A percentile compares a stretch with the other conserved stretches of the same genome.
Conservation (phyloP, 495 filamentous ascomycete genomes). For the Monascus purpureus region DNA sequence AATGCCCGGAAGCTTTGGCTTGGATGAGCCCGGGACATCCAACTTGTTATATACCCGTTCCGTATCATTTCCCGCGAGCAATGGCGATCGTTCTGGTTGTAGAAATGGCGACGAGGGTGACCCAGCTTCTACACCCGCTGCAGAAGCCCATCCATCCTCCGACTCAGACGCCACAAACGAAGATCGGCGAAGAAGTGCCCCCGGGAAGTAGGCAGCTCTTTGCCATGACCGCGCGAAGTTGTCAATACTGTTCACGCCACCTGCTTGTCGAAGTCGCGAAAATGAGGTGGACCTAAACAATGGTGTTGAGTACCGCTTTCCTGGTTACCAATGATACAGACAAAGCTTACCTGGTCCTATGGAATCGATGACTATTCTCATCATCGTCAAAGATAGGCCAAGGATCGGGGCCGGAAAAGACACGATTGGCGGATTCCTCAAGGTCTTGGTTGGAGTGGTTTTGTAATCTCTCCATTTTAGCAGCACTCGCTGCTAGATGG, state of each 20-base stretch:
- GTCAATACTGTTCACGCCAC: constrained; percentile 85
- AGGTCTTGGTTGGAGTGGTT: background rate
- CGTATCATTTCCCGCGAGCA: constrained; percentile 12
- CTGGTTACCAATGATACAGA: background rate
- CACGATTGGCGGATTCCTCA: background rate
- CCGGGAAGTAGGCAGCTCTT: constrained; percentile 75
- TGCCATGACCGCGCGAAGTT: constrained; percentile 94
- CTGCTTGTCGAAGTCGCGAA: constrained; percentile 65
- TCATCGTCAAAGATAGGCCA: no score
- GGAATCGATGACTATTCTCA: background rate
- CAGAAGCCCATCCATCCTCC: constrained; percentile 29
- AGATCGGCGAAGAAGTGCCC: constrained; percentile 62
- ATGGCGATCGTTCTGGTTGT: constrained; percentile 14
- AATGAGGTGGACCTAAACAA: constrained; percentile 43
- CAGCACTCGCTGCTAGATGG: no score
- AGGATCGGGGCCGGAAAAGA: background rate
- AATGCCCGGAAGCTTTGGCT: constrained; percentile 7
- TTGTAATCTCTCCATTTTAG: no score
- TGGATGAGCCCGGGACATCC: constrained; percentile 8
- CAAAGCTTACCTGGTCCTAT: background rate
- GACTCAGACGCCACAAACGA: constrained; percentile 48
- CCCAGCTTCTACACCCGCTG: constrained; percentile 11
- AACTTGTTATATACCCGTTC: constrained; percentile 9
- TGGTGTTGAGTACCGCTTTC: no score
- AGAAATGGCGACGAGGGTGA: constrained; percentile 17